Evolutionary conservation across 1,284 basidiomycete species (phyloP).

Genomic region (Fomitopsis palustris): DNA sequence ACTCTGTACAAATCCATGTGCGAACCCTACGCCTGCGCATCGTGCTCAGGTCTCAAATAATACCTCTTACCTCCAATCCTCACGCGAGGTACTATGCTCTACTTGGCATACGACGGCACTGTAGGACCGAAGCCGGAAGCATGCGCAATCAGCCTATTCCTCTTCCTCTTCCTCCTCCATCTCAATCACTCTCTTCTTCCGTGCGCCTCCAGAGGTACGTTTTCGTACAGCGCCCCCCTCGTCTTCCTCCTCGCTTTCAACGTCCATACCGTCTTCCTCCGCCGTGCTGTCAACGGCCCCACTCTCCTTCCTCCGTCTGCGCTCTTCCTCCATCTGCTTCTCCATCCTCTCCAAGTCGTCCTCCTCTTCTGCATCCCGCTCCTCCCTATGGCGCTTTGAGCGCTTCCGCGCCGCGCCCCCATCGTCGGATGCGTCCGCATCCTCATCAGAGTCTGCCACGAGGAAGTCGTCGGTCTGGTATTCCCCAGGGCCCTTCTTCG

Average conservation of each 20-base stretch:
- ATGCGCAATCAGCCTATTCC: conserved; percentile 34
- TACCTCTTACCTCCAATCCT: too few species aligned
- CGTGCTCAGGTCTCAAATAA: too few species aligned
- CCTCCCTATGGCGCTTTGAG: conserved; percentile 36
- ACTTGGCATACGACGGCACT: too few species aligned
- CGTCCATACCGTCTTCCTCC: conserved; percentile 57
- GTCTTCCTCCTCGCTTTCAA: conserved; percentile 74
- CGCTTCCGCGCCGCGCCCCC: conserved; percentile 31
- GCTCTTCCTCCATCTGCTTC: conserved; percentile 51
- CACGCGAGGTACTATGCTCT: too few species aligned
- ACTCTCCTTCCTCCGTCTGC: conserved; percentile 36
- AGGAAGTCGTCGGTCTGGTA: conserved; percentile 83
- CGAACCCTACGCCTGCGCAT: too few species aligned
- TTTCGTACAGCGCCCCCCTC: conserved; percentile 62
- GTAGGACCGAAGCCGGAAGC: too few species aligned
- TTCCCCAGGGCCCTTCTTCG: conserved; percentile 48
- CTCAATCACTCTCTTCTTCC: conserved; percentile 54
- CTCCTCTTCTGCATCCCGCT: conserved; percentile 40
- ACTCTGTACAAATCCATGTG: too few species aligned
- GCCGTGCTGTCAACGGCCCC: conserved; percentile 26
- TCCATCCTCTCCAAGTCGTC: conserved; percentile 71
- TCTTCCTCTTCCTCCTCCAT: conserved; percentile 58
- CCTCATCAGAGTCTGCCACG: conserved; percentile 73
- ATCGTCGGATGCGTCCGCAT: conserved; percentile 38
- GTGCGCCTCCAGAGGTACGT: conserved; percentile 43